Evolutionary conservation across 2,329 filamentous ascomycete species (phyloP), one percentile per base, ranked within the genome.

Genomic region (Seiridium unicorne): DNA sequence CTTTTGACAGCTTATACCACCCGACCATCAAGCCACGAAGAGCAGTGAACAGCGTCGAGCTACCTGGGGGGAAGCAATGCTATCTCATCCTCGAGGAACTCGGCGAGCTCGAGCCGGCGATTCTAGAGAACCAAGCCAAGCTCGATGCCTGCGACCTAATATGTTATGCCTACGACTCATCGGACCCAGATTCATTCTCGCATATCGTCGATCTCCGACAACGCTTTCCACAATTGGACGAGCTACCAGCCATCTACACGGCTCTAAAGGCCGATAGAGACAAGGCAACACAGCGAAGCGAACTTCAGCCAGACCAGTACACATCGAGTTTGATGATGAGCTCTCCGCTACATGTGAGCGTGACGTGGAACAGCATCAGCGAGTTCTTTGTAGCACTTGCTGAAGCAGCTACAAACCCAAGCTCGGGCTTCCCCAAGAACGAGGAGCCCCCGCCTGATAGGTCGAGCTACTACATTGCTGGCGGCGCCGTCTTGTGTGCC

Each of bases 41-140:
- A 3, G 93, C 93, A 0, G 95, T 99, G 65, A 98, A 99, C 73
- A 97, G 92, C 60, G 95, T 99, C 18, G 95, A 99, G 72, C 84
- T 99, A 1, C 93, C 92, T 51, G 95, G 95, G 8, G 95, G 95
- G 56, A 97, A 96, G 73, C 95, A 99, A 76, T 96, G 93, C 74
- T 98, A 99, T 72, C 83, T 99, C 40, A 98, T 99, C 61, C 82
- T 98, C 32, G 92, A 97, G 70, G 95, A 99, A 75, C 88, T 98
- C 1, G 95, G 95, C 40, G 93, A 98, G 74, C 81, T 97, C n/a
- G 95, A 98, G 74, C 90, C 92, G 0, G 95, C 95, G 10, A 93
- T 98, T 58, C 81, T 99, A 3, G 95, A 98, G 60, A 99, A 99
- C 71, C 88, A 89, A 70, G 85, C 88, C 49, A 97, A 96, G 75